phyloP scores from a whole-genome alignment of 2,329 filamentous ascomycete species.

The Exophiala viscosa region DNA sequence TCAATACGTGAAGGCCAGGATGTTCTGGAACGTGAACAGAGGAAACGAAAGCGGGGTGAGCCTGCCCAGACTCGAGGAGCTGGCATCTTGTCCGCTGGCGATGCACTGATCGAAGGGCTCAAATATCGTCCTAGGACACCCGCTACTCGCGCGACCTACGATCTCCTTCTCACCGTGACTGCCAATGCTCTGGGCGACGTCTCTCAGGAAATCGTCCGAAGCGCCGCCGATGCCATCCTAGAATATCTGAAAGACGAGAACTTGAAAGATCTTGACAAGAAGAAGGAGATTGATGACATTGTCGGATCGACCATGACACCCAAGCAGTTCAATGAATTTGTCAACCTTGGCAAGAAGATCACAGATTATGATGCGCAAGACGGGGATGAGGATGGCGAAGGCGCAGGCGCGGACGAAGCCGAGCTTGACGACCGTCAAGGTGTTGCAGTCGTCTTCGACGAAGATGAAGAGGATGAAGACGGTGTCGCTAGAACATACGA shows the following conservation, averaged over 20 bases:
- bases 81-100: slow-evolving; percentile 77
- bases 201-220: slow-evolving; percentile 83
- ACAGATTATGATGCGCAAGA: slow-evolving; percentile 97
- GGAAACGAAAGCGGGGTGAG: slow-evolving; percentile 77
- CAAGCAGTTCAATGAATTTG: slow-evolving; percentile 93
- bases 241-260: slow-evolving; percentile 94
- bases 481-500: slow-evolving; percentile 75
- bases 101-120: slow-evolving; percentile 85
- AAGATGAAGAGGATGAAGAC: slow-evolving; percentile 81
- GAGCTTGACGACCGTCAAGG: slow-evolving; percentile 93
- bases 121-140: slow-evolving; percentile 87
- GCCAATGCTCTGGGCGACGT: slow-evolving; percentile 88
- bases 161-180: slow-evolving; percentile 88
- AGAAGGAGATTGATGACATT: slow-evolving; percentile 94
- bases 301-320: slow-evolving; percentile 75
- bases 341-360: slow-evolving; percentile 97
- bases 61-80: slow-evolving; percentile 65
- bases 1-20: slow-evolving; percentile 75
- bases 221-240: slow-evolving; percentile 85
- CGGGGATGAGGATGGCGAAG: slow-evolving; percentile 80
- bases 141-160: slow-evolving; percentile 87
- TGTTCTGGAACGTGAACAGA: slow-evolving; percentile 76
- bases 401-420: slow-evolving; percentile 60
- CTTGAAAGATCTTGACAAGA: slow-evolving; percentile 96
- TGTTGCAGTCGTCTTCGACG: slow-evolving; percentile 95